These are phyloP conservation scores for Globisporangium alternatum DNA, from an alignment of 352 stramenopile genomes.

Conservation along the genomic window DNA sequence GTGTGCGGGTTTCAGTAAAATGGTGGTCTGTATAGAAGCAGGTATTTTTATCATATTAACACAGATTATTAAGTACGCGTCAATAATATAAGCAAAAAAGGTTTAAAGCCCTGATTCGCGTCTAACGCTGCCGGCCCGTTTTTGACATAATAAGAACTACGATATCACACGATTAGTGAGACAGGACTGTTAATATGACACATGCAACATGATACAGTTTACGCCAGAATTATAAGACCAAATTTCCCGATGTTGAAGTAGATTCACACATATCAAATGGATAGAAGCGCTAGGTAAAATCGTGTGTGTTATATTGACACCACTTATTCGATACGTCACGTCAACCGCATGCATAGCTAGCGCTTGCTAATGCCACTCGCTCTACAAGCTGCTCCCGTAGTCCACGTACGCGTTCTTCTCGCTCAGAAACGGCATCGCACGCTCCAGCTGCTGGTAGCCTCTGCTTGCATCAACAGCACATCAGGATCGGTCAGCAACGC, in stretches of 20 bases:
- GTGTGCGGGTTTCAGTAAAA: too few relatives aligned
- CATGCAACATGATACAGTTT: background rate
- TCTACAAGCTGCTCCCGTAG: slow-evolving; percentile 39
- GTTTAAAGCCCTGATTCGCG: too few relatives aligned
- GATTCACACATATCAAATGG: background rate
- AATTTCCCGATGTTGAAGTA: background rate
- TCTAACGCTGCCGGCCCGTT: too few relatives aligned
- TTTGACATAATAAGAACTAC: too few relatives aligned
- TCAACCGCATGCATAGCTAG: too few relatives aligned
- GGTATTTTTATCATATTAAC: too few relatives aligned
- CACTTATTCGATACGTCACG: too few relatives aligned
- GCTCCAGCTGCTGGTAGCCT: slow-evolving; percentile 21
- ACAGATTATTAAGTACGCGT: too few relatives aligned
- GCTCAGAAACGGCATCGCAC: slow-evolving; percentile 34
- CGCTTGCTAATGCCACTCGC: background rate
- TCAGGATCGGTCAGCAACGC: background rate
- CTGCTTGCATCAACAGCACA: background rate
- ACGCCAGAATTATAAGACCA: background rate
- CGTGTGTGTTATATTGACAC: background rate
- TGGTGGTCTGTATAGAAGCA: too few relatives aligned
- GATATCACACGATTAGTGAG: too few relatives aligned
- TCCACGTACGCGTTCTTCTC: slow-evolving; percentile 36
- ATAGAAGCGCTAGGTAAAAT: background rate
- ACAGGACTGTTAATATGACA: too few relatives aligned
- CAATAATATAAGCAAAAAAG: too few relatives aligned